phyloP scores from a whole-genome alignment of 805 yeast species.

The Schizosaccharomyces cryophilus region DNA sequence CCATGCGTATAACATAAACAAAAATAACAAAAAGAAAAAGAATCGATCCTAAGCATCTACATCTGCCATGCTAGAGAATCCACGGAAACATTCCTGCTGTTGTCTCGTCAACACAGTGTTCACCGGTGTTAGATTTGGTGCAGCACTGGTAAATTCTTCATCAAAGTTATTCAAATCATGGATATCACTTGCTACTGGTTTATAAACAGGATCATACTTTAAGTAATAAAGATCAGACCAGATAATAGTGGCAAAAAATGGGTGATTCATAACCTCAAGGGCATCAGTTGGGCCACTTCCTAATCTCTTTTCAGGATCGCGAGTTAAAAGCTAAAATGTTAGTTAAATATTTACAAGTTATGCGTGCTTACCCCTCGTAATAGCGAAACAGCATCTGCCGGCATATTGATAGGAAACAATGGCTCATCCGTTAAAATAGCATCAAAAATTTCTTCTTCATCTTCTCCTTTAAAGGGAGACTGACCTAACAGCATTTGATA shows the following conservation, averaged over 20 bases:
- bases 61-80: neutral
- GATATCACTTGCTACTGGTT: conserved; percentile 24
- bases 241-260: conserved; percentile 74
- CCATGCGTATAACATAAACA: too few species aligned
- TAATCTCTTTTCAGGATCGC: conserved; percentile 84
- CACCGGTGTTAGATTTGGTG: neutral
- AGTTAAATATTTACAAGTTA: conserved; percentile 24
- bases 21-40: neutral
- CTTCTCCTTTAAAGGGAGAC: conserved; percentile 92
- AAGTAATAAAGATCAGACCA: conserved; percentile 62
- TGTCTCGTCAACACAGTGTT: neutral
- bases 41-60: neutral
- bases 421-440: conserved; percentile 94
- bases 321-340: conserved; percentile 79
- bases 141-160: neutral
- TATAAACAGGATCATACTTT: conserved; percentile 85
- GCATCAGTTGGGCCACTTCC: conserved; percentile 80
- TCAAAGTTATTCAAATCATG: neutral
- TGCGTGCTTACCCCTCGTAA: neutral
- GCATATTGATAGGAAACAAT: conserved; percentile 88
- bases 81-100: neutral
- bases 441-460: conserved; percentile 87
- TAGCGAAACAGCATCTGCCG: conserved; percentile 57
- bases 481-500: conserved; percentile 92
- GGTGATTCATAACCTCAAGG: conserved; percentile 74